Base-by-base conservation (phyloP, 75 land plant species). In the Cunninghamia lanceolata region DNA sequence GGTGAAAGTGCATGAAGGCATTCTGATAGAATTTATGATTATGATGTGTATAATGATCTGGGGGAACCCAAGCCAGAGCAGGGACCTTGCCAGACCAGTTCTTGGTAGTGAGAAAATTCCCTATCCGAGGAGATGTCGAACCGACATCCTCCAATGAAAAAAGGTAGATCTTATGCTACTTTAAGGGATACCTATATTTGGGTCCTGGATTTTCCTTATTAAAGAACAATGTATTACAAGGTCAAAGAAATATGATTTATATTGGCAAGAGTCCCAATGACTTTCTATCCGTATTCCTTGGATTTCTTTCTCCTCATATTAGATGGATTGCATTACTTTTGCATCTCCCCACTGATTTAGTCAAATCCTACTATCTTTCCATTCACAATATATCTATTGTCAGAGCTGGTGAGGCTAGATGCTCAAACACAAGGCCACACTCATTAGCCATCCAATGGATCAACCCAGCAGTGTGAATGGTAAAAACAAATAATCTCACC, bases 41-140 rank as follows among this genome's bases (percentile, higher is more conserved):
- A 89, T 85, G 98, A 95, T 79, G 89, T 91, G 76, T 97, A 97
- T 89, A 97, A 97, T 86, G 99, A 97, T 83, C 82, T 97, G 83
- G 99, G n/a, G 99, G 13, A 93, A 97, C 46, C 96, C 96, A 16
- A 96, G 96, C 70, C 91, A 86, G 82, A 91, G 89, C n/a, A 56
- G 70, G 50, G 89, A 92, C 0, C 83, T 89, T 45, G 85, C 89
- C 46, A 70, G 99, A 45, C 98, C 99, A 7, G 80, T 82, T 16
- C 94, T 96, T 21, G 99, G 99, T 13, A 95, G 95, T 19, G 85
- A 89, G 63, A 47, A 93, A 76, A 89, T 88, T 15, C 97, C 95
- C 4, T 96, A 94, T 80, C 99, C 99, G 1, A 86, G 99, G 35
- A 85, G 99, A 11, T 92, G 99, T 84, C 90, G 99, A 19, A 98